Conservation (phyloP, 108 stramenopile genomes). For the Skeletonema grethae region DNA sequence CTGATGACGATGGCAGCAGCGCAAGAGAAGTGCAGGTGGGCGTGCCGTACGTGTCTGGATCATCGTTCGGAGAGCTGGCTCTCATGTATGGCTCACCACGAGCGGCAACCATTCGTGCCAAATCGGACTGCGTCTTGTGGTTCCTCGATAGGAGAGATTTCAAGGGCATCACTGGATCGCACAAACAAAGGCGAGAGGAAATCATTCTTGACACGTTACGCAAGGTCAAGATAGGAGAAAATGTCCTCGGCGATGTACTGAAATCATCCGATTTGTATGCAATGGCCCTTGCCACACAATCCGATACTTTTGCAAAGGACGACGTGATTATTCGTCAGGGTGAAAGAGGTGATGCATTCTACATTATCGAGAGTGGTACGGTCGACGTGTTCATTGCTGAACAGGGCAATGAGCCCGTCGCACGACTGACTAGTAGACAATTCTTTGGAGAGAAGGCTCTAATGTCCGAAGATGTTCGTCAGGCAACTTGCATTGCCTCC, state of each 20-base stretch:
- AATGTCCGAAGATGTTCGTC: slow-evolving; percentile 68
- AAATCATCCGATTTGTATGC: slow-evolving; percentile 61
- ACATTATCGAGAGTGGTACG: slow-evolving; percentile 80
- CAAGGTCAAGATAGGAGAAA: slow-evolving; percentile 70
- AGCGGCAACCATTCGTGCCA: slow-evolving; percentile 88
- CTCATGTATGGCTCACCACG: slow-evolving; percentile 89
- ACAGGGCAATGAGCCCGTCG: slow-evolving; percentile 58
- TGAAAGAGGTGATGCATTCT: slow-evolving; percentile 88
- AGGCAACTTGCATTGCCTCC: slow-evolving; percentile 74
- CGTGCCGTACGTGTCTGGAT: slow-evolving; percentile 57
- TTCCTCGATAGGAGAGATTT: slow-evolving; percentile 86
- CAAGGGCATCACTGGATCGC: slow-evolving; percentile 73
- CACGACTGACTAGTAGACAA: slow-evolving; percentile 67
- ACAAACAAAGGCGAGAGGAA: slow-evolving; percentile 65
- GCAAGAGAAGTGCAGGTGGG: slow-evolving; percentile 52
- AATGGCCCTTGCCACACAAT: slow-evolving; percentile 68
- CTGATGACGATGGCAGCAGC: slow-evolving; percentile 17
- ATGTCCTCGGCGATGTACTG: slow-evolving; percentile 64
- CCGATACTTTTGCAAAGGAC: slow-evolving; percentile 69
- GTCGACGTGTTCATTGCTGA: slow-evolving; percentile 70
- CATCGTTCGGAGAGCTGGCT: slow-evolving; percentile 79
- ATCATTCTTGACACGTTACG: slow-evolving; percentile 71
- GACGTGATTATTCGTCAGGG: slow-evolving; percentile 87
- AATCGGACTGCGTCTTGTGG: slow-evolving; percentile 72
- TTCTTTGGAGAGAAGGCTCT: slow-evolving; percentile 91